Evolutionary conservation across 495 filamentous ascomycete species (phyloP).

Genomic region (Trichoderma virens): DNA sequence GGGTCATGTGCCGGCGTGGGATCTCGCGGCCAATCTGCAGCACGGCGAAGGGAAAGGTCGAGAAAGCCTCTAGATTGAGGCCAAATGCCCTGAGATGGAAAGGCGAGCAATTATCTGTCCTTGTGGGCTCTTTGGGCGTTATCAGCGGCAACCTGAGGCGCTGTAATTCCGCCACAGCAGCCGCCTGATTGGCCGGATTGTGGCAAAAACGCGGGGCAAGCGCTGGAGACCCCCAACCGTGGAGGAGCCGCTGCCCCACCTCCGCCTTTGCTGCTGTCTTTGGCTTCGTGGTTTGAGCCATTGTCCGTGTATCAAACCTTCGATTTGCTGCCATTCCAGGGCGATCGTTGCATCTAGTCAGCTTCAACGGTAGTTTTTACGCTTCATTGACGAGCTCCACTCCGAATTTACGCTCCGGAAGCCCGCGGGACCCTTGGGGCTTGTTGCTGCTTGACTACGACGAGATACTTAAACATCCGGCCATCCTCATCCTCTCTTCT

Average conservation of each 20-base stretch:
- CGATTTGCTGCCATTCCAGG: neutral
- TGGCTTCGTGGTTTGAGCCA: neutral
- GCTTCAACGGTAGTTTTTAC: neutral
- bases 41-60: no score
- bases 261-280: neutral
- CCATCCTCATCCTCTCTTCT: neutral
- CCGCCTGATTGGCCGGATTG: neutral
- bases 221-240: neutral
- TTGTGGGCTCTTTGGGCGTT: neutral
- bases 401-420: neutral
- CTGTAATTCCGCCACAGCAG: neutral
- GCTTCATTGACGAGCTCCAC: neutral
- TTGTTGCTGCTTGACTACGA: neutral
- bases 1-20: neutral
- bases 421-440: neutral
- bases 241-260: neutral
- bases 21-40: no score
- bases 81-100: neutral
- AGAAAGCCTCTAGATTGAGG: neutral
- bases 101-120: neutral
- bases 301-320: neutral
- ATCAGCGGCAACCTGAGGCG: neutral
- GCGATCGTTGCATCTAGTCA: neutral
- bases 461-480: neutral
- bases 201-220: conserved; percentile 1